phyloP scores from a whole-genome alignment of 176 grass and related monocot genomes.

The Poa annua region DNA sequence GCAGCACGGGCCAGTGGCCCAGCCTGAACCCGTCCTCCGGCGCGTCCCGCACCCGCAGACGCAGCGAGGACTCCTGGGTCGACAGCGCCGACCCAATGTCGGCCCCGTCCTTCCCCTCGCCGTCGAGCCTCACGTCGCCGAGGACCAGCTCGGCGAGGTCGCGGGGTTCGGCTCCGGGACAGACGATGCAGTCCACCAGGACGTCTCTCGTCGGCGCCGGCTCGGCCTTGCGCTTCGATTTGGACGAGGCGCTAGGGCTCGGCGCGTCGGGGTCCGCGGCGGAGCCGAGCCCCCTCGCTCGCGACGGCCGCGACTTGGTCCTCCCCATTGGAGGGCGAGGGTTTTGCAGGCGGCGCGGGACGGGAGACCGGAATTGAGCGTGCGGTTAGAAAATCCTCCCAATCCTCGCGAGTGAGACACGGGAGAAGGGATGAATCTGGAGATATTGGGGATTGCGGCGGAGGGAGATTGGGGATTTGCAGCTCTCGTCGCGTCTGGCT shows the following conservation, averaged over 20 bases:
- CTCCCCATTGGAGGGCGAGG: constrained; percentile 54
- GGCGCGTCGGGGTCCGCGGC: constrained; percentile 33
- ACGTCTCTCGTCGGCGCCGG: constrained; percentile 45
- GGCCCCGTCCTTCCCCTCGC: constrained; percentile 26
- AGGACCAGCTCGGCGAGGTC: constrained; percentile 81
- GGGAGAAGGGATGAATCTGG: background rate
- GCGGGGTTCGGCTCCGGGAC: constrained; percentile 36
- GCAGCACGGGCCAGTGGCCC: constrained; percentile 76
- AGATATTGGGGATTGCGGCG: background rate
- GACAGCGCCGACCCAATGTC: constrained; percentile 31
- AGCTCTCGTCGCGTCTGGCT: background rate
- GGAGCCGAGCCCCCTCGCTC: constrained; percentile 33
- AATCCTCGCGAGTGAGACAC: constrained; percentile 21
- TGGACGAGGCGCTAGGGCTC: constrained; percentile 43
- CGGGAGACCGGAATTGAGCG: background rate
- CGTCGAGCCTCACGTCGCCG: constrained; percentile 54
- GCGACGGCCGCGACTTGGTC: constrained; percentile 67
- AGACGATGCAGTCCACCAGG: constrained; percentile 43
- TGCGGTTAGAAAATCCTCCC: background rate
- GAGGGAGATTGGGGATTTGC: background rate
- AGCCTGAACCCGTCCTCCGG: constrained; percentile 66
- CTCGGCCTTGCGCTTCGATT: constrained; percentile 49
- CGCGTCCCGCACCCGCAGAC: constrained; percentile 60
- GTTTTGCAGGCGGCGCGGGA: background rate
- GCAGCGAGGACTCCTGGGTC: constrained; percentile 37